Conservation (phyloP, 2,329 filamentous ascomycete genomes). For the Monilinia fructicola region DNA sequence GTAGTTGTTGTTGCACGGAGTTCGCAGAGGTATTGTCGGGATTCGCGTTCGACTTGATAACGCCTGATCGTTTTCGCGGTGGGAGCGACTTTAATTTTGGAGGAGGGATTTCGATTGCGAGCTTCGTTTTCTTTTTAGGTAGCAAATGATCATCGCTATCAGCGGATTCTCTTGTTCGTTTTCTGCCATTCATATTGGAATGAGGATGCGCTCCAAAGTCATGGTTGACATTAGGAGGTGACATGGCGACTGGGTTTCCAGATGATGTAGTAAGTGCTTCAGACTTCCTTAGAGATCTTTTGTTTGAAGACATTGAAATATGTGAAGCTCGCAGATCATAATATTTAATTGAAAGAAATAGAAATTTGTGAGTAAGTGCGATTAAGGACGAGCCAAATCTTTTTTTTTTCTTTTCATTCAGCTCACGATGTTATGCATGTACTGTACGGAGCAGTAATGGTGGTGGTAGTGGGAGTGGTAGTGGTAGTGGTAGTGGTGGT, state of each 20-base stretch:
- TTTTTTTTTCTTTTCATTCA: constrained; percentile 3
- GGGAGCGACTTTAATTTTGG: constrained; percentile 34
- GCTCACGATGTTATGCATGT: neutral
- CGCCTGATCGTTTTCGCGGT: constrained; percentile 30
- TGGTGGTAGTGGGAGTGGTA: neutral
- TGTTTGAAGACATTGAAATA: constrained; percentile 22
- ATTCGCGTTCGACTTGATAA: constrained; percentile 33
- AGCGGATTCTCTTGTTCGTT: constrained; percentile 49
- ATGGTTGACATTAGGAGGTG: constrained; percentile 12
- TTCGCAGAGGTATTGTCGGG: constrained; percentile 32
- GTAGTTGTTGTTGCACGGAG: constrained; percentile 25
- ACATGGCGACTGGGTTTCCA: constrained; percentile 28
- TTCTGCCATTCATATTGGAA: constrained; percentile 46
- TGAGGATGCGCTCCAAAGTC: constrained; percentile 15
- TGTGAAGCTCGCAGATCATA: constrained; percentile 8
- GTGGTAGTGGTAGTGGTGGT: too few species aligned
- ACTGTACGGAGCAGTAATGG: neutral
- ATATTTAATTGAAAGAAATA: constrained; percentile 9
- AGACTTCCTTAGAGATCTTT: constrained; percentile 18
- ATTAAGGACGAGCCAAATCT: constrained; percentile 8
- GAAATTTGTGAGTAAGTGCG: neutral
- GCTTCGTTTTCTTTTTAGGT: constrained; percentile 51
- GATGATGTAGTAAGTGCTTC: constrained; percentile 20
- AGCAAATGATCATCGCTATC: constrained; percentile 48
- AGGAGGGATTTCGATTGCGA: constrained; percentile 53